These are phyloP conservation scores for Dactylorhiza incarnata DNA, from an alignment of 106 monocot species.

Conservation along the genomic window DNA sequence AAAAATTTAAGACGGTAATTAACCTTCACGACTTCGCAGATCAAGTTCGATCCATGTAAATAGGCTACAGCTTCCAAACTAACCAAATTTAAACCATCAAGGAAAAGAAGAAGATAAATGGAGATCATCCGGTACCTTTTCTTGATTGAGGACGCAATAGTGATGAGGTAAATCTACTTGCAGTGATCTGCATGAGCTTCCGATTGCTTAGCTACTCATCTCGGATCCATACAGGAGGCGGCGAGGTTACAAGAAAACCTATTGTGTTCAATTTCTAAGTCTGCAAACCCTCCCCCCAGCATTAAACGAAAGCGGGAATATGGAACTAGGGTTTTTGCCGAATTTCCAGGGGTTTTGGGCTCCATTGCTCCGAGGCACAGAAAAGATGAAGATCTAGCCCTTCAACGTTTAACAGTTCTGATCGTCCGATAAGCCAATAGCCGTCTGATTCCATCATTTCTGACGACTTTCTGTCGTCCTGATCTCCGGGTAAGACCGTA, in stretches of 20 bases:
- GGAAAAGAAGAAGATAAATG: background rate
- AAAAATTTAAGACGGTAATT: background rate
- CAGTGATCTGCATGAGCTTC: constrained; percentile 11
- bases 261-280: background rate
- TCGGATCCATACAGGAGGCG: background rate
- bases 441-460: no score
- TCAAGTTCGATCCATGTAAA: background rate
- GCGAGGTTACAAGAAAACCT: background rate
- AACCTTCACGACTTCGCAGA: background rate
- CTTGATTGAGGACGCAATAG: background rate
- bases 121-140: background rate
- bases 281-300: background rate
- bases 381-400: no score
- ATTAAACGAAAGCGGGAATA: background rate
- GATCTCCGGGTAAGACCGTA: no score
- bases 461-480: no score
- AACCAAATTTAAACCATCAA: background rate
- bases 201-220: constrained; percentile 2
- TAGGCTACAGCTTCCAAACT: background rate
- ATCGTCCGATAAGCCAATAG: no score
- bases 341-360: background rate
- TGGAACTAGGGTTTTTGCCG: background rate
- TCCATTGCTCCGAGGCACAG: no score
- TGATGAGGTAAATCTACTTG: constrained; percentile 3
- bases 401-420: no score